These are phyloP conservation scores for Colletotrichum sp. DNA, from an alignment of 2,329 filamentous ascomycete genomes.

Conservation along the genomic window DNA sequence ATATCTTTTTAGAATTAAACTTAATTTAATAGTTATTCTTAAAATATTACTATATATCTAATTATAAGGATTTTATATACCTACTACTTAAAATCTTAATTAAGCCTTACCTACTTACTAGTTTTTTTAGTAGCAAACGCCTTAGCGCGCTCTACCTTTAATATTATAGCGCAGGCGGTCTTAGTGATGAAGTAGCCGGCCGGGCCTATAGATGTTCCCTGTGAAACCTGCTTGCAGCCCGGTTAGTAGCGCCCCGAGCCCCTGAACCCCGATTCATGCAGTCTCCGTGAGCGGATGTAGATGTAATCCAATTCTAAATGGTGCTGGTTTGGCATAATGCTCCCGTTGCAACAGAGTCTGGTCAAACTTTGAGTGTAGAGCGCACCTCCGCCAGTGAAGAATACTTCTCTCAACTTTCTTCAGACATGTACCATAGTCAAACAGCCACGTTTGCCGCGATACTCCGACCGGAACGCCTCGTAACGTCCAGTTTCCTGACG, in stretches of 20 bases:
- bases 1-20: no score
- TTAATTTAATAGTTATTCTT: no score
- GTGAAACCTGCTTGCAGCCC: fast-evolving
- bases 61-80: no score
- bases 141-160: no score
- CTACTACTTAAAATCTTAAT: no score
- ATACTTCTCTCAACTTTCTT: not conserved
- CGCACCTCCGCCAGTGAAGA: not conserved
- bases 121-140: no score
- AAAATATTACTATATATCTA: no score
- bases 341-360: not conserved
- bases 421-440: no score
- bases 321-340: not conserved
- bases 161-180: not conserved
- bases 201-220: not conserved
- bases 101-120: no score
- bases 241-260: not conserved
- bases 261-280: not conserved
- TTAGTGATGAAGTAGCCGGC: not conserved
- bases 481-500: not conserved
- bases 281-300: not conserved
- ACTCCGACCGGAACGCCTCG: not conserved
- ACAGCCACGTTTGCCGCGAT: not conserved
- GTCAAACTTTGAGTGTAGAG: not conserved
- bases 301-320: not conserved